phyloP scores from a whole-genome alignment of 257 asterid species.

The Ilex aquifolium region DNA sequence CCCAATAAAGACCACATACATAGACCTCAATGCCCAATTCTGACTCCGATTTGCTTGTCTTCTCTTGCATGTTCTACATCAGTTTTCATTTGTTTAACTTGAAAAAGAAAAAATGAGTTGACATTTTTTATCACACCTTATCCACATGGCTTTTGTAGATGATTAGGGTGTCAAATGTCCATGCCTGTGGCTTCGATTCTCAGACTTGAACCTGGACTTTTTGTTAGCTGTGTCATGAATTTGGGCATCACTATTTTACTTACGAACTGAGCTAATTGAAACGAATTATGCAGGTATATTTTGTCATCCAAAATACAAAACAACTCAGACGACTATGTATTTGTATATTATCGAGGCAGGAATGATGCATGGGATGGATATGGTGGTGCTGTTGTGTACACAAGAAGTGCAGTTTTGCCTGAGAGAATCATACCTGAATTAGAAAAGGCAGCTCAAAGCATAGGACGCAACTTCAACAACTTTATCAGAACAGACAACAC shows the following conservation, averaged over 20 bases:
- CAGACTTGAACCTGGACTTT: too few relatives aligned
- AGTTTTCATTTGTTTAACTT: too few relatives aligned
- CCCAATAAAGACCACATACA: too few relatives aligned
- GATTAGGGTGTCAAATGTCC: too few relatives aligned
- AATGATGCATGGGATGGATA: conserved; percentile 99
- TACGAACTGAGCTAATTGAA: conserved; percentile 1
- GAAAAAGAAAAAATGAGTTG: too few relatives aligned
- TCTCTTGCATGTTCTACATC: too few relatives aligned
- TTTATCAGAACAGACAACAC: conserved; percentile 70
- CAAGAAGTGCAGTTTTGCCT: conserved; percentile 71
- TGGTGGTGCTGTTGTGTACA: conserved; percentile 89
- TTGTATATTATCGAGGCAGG: conserved; percentile 78
- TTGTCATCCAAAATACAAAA: conserved; percentile 70
- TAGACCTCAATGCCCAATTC: too few relatives aligned
- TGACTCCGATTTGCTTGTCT: too few relatives aligned
- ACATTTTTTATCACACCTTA: too few relatives aligned
- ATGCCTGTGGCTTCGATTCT: too few relatives aligned
- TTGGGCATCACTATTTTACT: background rate
- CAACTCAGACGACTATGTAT: conserved; percentile 73
- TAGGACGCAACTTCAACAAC: conserved; percentile 64
- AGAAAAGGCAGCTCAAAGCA: conserved; percentile 59
- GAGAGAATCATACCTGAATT: conserved; percentile 74
- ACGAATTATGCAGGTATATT: conserved; percentile 60
- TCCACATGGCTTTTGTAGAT: too few relatives aligned
- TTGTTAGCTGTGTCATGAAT: background rate